Base-by-base conservation (phyloP, 2,329 filamentous ascomycete species). In the Pseudogymnoascus pannorum region DNA sequence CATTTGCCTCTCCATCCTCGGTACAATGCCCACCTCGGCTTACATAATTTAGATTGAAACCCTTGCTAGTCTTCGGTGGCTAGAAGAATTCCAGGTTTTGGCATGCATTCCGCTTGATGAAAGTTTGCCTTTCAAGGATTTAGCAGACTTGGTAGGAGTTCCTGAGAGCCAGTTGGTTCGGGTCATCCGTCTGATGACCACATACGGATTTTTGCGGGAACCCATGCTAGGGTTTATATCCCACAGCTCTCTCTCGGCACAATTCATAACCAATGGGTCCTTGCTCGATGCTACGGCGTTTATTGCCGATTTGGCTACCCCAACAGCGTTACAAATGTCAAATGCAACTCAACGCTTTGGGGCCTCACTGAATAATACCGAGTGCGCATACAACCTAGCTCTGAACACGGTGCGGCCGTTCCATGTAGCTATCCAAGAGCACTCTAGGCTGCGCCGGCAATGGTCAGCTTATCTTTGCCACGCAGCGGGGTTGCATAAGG, bases 1-100 rank as follows among this genome's bases (percentile, higher is more conserved):
- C n/a, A 16, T 31, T 54, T 12, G n/a, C n/a, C 3, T 2, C 11
- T 12, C 26, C 11, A 31, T 9, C n/a, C 26, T 31, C 8, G 26
- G 9, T 31, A 18, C 14, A 8, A 2, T 54, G 9, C 2, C 16
- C 48, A 18, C 7, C 7, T 18, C 26, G 14, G 20, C 48, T 54
- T 54, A 54, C 48, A 31, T 31, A 31, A 54, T 54, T 11, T 14
- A 54, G 48, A 54, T 54, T 4, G n/a, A 75, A 64, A 44, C 75
- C 2, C 70, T 76, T 11, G 72, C 74, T 5, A 77, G 75, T 57
- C 62, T 78, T 5, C 71, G 72, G 63, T 79, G 76, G 77, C 69
- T 79, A 12, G 74, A 71, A 5, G 74, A 79, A 11, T 76, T 76
- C 62, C 76, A 79, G 58, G 68, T 79, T 3, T 71, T 78, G 0